A percentile compares a stretch with the other conserved stretches of the same genome.
These are phyloP conservation scores for Aspergillus persii DNA, from an alignment of 2,329 filamentous ascomycete genomes.

Conservation along the genomic window DNA sequence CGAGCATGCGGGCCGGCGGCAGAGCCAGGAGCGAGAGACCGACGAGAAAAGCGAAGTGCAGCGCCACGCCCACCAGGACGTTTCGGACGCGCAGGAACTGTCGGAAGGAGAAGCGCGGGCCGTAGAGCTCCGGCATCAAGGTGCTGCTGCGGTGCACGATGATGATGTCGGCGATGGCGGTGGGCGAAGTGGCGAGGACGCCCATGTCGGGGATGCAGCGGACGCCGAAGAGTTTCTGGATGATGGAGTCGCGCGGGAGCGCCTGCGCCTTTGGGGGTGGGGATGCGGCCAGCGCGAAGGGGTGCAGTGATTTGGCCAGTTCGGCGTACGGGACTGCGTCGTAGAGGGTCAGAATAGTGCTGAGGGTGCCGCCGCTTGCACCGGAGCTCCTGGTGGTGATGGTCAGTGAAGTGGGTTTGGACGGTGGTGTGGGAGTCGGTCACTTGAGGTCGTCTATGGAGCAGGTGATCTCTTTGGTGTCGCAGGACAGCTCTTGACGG, in stretches of 20 bases:
- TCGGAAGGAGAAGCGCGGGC: conserved; percentile 56
- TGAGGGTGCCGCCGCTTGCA: conserved; percentile 61
- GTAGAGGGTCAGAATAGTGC: conserved; percentile 62
- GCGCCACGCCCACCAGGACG: conserved; percentile 45
- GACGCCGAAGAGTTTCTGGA: conserved; percentile 47
- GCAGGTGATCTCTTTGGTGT: conserved; percentile 52
- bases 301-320: conserved; percentile 47
- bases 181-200: conserved; percentile 54
- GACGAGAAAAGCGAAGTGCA: conserved; percentile 51
- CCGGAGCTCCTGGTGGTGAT: conserved; percentile 34
- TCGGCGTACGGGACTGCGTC: conserved; percentile 47
- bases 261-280: conserved; percentile 33
- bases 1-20: conserved; percentile 53
- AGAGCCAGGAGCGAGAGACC: conserved; percentile 48
- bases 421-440: conserved; percentile 11
- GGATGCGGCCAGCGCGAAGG: conserved; percentile 52
- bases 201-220: conserved; percentile 57
- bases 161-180: conserved; percentile 53
- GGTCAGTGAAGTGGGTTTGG: neutral
- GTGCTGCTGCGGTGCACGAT: conserved; percentile 62
- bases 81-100: conserved; percentile 56
- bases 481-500: conserved; percentile 50
- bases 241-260: conserved; percentile 29
- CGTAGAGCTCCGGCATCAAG: conserved; percentile 57
- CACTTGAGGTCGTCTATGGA: conserved; percentile 55